Evolutionary conservation across 2,329 filamentous ascomycete genomes (phyloP), one percentile per base, ranked within the genome.

Genomic region (Penicillium sp.): DNA sequence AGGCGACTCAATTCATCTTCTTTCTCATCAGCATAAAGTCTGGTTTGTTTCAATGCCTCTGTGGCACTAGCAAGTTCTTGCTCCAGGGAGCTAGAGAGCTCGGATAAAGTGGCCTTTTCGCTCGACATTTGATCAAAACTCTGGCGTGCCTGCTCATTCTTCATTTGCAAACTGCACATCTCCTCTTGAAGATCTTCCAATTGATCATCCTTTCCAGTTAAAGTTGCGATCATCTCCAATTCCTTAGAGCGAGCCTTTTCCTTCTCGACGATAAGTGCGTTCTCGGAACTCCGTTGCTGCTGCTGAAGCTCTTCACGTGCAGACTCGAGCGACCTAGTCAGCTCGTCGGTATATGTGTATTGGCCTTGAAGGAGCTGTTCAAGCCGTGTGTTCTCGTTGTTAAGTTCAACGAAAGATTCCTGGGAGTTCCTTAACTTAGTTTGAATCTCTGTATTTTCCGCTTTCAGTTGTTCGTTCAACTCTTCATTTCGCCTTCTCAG

Each of bases 181-280:
- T 74, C 63, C 44, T 76, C 70, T 27, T 78, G 72, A 13, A 77
- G 62, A 40, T 76, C 73, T 27, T 79, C 77, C 5, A 80, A 53
- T 6, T 71, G 68, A 53, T 81, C 79, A 33, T 81, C 75, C 55
- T 76, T 79, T 21, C 74, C 75, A 2, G 77, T 77, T 5, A 77
- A 56, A 8, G 67, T 72, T 39, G 78, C 74, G 23, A 76, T 71
- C 25, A 77, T 67, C 33, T 76, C 73, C 4, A 82, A 60, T 44
- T 84, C 77, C 56, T 68, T 68, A 9, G 68, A 68, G 33, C 72
- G 70, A 11, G 68, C 62, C 5, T 58, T 68, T 48, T 75, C 70
- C 41, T 62, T 63, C 43, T 70, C 69, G 2, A 34, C 36, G 7
- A 59, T 65, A 48, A 63, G 65, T 53, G 36, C 62, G 11, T 74